Conservation (phyloP, 352 stramenopile genomes). For the Blastocystis sp. region DNA sequence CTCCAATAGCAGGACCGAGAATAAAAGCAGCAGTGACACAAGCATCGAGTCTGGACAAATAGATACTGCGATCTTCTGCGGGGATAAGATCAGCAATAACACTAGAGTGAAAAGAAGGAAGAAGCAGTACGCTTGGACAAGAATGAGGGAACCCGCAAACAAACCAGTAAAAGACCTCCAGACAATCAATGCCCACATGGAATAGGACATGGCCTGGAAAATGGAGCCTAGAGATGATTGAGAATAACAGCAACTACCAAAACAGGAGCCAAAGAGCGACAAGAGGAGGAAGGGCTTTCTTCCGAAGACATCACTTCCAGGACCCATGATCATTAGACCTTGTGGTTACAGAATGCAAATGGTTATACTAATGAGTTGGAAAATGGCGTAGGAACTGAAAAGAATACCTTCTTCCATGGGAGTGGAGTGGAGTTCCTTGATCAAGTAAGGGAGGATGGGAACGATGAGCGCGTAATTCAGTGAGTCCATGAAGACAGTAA, state of each 20-base stretch:
- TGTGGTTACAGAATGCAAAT: not conserved
- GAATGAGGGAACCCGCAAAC: constrained; percentile 58
- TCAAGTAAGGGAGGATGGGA: constrained; percentile 62
- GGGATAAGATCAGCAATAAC: constrained; percentile 63
- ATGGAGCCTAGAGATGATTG: constrained; percentile 9
- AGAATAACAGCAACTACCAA: constrained; percentile 32
- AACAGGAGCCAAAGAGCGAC: constrained; percentile 45
- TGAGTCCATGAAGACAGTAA: constrained; percentile 50
- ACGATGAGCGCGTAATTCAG: constrained; percentile 63
- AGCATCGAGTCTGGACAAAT: constrained; percentile 51
- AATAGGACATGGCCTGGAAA: constrained; percentile 49
- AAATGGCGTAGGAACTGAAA: constrained; percentile 53
- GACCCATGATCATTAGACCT: constrained; percentile 65
- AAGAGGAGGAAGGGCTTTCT: constrained; percentile 63
- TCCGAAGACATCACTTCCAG: constrained; percentile 50
- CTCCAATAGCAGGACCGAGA: constrained; percentile 55
- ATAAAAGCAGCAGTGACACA: constrained; percentile 50
- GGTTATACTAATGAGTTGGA: constrained; percentile 62
- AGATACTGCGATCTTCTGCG: constrained; percentile 36
- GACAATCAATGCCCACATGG: constrained; percentile 46
- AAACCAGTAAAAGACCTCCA: constrained; percentile 61
- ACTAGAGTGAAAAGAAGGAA: not conserved
- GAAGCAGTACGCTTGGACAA: constrained; percentile 12
- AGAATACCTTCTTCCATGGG: constrained; percentile 59
- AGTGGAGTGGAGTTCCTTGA: constrained; percentile 50